Evolutionary conservation across 805 yeast genomes (phyloP).

Genomic region (Priceomyces haplophilus): DNA sequence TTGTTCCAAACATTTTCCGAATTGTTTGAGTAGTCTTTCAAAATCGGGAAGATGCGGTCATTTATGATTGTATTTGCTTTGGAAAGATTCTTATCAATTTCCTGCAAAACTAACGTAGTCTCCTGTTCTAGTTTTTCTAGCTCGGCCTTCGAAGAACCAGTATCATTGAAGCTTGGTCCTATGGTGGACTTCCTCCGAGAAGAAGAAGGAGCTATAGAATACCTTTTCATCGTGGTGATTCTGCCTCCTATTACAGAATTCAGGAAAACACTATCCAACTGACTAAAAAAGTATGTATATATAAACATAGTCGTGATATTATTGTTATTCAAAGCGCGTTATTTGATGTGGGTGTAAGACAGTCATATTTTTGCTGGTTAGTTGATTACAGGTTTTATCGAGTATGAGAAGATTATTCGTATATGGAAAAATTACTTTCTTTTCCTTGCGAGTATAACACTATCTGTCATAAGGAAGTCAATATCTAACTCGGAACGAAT

Average conservation of each 20-base stretch:
- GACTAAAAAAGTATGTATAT: background rate
- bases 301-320: background rate
- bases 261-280: no score
- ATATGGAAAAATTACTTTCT: no score
- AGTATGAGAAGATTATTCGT: background rate
- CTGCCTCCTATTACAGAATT: no score
- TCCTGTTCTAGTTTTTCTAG: conserved; percentile 72
- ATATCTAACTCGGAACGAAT: background rate
- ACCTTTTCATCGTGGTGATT: conserved; percentile 25
- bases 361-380: background rate
- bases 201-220: conserved; percentile 33
- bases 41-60: conserved; percentile 64
- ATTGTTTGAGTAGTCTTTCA: conserved; percentile 56
- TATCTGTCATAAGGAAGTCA: background rate
- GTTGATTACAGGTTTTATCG: background rate
- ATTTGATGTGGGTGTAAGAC: background rate
- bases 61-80: conserved; percentile 65
- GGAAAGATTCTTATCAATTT: conserved; percentile 71
- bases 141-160: conserved; percentile 28
- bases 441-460: background rate
- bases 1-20: conserved; percentile 64
- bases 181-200: conserved; percentile 30
- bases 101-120: conserved; percentile 72
- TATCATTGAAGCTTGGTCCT: conserved; percentile 9
- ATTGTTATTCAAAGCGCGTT: background rate